These are phyloP conservation scores for Eucalyptus virginea DNA, from an alignment of 345 rosid genomes.

Conservation along the genomic window DNA sequence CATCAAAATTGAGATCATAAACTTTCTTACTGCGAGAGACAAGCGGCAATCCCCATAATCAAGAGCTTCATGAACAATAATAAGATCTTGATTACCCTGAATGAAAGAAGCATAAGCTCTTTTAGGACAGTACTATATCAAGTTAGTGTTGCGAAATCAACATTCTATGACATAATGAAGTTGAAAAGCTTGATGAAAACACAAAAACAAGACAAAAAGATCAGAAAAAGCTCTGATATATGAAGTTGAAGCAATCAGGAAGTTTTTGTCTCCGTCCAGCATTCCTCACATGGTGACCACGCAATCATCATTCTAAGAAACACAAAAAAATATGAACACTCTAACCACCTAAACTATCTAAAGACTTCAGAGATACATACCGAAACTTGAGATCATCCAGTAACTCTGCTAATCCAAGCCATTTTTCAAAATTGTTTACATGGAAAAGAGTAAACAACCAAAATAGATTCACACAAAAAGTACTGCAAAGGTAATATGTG, in stretches of 20 bases:
- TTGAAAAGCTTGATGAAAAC: not conserved
- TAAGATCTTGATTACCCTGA: constrained; percentile 84
- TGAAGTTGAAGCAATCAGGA: not conserved
- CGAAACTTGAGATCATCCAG: not conserved
- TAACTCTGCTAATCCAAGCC: not conserved
- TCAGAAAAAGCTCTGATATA: not conserved
- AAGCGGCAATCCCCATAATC: constrained; percentile 85
- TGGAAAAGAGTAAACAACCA: not conserved
- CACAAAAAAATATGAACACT: not conserved
- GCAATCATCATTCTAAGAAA: not conserved
- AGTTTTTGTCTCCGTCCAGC: not conserved
- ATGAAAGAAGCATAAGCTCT: not conserved
- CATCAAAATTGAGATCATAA: not conserved
- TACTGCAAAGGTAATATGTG: not conserved
- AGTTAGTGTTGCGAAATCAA: not conserved
- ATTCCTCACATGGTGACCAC: not conserved
- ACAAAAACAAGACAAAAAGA: not conserved
- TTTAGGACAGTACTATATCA: not conserved
- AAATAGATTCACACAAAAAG: not conserved
- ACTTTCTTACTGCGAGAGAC: constrained; percentile 66
- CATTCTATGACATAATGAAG: not conserved
- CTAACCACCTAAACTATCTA: not conserved
- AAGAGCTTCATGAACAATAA: constrained; percentile 81
- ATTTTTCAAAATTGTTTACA: not conserved
- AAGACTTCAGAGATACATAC: not conserved